Evolutionary conservation across 208 protist genomes (phyloP), one percentile per base, ranked within the genome.

Genomic region (Crithidia expoeki): DNA sequence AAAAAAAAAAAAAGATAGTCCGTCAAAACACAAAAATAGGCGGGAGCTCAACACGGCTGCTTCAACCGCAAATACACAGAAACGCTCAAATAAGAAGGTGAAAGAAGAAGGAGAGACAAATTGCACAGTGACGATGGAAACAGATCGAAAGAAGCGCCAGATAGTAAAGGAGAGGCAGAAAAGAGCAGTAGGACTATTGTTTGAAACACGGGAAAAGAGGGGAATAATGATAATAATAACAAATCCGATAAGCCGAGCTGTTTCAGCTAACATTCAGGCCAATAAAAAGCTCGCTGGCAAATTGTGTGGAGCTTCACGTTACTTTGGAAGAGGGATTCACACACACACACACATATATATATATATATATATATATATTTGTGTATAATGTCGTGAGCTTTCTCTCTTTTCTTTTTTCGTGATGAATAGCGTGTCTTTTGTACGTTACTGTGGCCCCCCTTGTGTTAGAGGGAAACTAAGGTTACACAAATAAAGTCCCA

Each of bases 331-430:
- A n/a, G n/a, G n/a, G n/a, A n/a, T n/a, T n/a, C n/a, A n/a, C n/a
- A n/a, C n/a, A n/a, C n/a, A n/a, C n/a, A 44, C 7, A 14, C 14
- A 44, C 7, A 44, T 44, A 44, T 17, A 44, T 44, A 44, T 17
- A 44, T 14, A 44, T 44, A 44, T 44, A 44, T 44, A 44, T 44
- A 44, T 44, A 44, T 44, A 44, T 44, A 44, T 44, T 17, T 44
- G 14, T 44, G 14, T 44, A 44, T 44, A 44, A 44, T 44, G 38
- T 14, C n/a, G n/a, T n/a, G n/a, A n/a, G n/a, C n/a, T n/a, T n/a
- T n/a, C n/a, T n/a, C n/a, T n/a, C n/a, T n/a, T n/a, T n/a, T n/a
- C n/a, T n/a, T n/a, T n/a, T n/a, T n/a, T n/a, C n/a, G n/a, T n/a
- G n/a, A n/a, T n/a, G n/a, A n/a, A n/a, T n/a, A n/a, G n/a, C n/a